phyloP scores from a whole-genome alignment of 768 basidiomycete species.

The Dentipellis sp. region DNA sequence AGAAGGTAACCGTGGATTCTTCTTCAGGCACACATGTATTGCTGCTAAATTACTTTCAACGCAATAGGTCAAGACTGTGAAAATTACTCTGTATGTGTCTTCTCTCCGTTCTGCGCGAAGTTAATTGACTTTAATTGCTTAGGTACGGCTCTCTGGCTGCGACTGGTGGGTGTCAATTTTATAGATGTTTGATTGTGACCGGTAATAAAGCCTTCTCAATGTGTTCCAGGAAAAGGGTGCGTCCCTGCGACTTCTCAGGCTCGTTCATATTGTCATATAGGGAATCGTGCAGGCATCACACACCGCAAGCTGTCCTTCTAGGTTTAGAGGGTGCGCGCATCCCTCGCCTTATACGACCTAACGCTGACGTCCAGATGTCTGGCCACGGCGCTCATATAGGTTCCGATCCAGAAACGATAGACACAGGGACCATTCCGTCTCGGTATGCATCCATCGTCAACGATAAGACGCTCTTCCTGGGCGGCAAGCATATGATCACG shows the following conservation, averaged over 20 bases:
- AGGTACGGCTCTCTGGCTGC: conserved; percentile 92
- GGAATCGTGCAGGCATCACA: conserved; percentile 54
- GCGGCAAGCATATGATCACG: conserved; percentile 63
- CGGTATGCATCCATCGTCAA: conserved; percentile 63
- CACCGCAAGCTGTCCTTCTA: conserved; percentile 78
- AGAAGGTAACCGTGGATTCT: conserved; percentile 39
- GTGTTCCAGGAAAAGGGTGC: conserved; percentile 63
- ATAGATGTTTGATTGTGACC: not conserved
- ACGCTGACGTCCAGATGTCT: not conserved
- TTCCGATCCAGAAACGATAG: conserved; percentile 90
- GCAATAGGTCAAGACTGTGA: conserved; percentile 62
- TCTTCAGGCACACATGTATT: not conserved
- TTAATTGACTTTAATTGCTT: not conserved
- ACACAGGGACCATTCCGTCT: conserved; percentile 73
- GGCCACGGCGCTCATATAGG: conserved; percentile 24
- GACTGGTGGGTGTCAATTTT: conserved; percentile 45
- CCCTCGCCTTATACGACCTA: not conserved
- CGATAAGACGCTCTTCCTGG: conserved; percentile 59
- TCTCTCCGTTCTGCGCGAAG: not conserved
- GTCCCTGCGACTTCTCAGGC: conserved; percentile 13
- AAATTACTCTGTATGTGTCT: conserved; percentile 65
- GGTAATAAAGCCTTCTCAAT: conserved; percentile 2
- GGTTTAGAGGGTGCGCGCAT: conserved; percentile 52
- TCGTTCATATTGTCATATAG: not conserved
- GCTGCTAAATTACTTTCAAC: not conserved